Percentiles rank a stretch among this genome's conserved stretches.
Conservation (phyloP, 1,139 yeast species). For the Yamadazyma atlantica region DNA sequence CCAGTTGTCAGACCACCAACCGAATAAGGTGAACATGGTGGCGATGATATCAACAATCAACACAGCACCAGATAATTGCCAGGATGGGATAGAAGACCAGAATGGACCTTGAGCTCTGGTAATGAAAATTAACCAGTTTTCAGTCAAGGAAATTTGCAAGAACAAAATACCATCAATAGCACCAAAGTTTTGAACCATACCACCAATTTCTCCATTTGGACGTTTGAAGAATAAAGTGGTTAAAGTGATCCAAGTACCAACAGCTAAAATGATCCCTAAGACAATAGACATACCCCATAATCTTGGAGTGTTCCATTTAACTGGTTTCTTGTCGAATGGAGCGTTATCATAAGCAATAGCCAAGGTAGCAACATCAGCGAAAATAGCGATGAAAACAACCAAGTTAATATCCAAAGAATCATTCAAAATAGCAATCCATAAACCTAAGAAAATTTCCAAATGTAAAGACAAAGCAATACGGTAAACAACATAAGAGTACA, state of each 20-base stretch:
- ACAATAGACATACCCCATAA: constrained; percentile 94
- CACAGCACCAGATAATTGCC: constrained; percentile 95
- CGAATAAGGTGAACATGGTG: constrained; percentile 88
- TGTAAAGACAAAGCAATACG: constrained; percentile 92
- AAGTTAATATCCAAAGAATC: constrained; percentile 79
- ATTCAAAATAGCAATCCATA: constrained; percentile 92
- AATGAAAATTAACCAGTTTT: constrained; percentile 94
- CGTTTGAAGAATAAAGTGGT: constrained; percentile 83
- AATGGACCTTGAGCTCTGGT: constrained; percentile 95
- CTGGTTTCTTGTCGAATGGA: constrained; percentile 95
- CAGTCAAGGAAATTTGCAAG: constrained; percentile 90
- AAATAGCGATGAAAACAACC: constrained; percentile 91
- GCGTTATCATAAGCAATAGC: constrained; percentile 97
- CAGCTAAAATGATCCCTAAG: constrained; percentile 77
- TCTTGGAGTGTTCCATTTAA: constrained; percentile 98
- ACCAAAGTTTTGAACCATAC: constrained; percentile 94
- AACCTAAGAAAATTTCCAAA: constrained; percentile 88
- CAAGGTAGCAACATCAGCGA: constrained; percentile 93
- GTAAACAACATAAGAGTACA: constrained; percentile 95
- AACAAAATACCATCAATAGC: constrained; percentile 86
- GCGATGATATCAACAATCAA: constrained; percentile 84
- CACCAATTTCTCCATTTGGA: constrained; percentile 50
- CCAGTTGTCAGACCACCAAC: constrained; percentile 99
- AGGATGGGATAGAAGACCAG: constrained; percentile 90
- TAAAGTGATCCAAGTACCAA: constrained; percentile 91